Evolutionary conservation across 495 filamentous ascomycete species (phyloP).

Genomic region (Podospora australis): DNA sequence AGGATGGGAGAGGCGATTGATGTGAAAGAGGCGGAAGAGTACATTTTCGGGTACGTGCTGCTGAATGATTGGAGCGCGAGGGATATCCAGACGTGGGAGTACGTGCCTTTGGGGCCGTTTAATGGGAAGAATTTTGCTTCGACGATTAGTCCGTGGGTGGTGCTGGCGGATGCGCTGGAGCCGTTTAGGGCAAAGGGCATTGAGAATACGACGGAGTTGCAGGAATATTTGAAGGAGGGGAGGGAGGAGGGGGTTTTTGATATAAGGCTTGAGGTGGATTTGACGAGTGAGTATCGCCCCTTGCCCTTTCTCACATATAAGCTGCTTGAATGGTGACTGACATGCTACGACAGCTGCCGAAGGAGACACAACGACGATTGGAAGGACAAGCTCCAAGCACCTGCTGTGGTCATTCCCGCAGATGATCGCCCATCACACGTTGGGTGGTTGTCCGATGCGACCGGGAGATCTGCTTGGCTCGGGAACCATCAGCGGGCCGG

Average conservation of each 20-base stretch:
- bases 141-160: slow-evolving; percentile 82
- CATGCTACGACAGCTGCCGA: slow-evolving; percentile 39
- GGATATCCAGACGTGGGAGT: slow-evolving; percentile 90
- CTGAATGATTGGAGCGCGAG: slow-evolving; percentile 94
- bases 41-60: slow-evolving; percentile 80
- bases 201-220: slow-evolving; percentile 26
- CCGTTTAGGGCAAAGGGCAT: slow-evolving; percentile 46
- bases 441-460: slow-evolving; percentile 76
- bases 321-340: neutral
- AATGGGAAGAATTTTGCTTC: slow-evolving; percentile 93
- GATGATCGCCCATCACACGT: slow-evolving; percentile 88
- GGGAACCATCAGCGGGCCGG: slow-evolving; percentile 78
- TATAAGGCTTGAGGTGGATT: slow-evolving; percentile 66
- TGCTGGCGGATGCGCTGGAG: slow-evolving; percentile 76
- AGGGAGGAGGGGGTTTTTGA: slow-evolving; percentile 60
- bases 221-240: slow-evolving; percentile 65
- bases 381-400: slow-evolving; percentile 57
- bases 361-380: slow-evolving; percentile 59
- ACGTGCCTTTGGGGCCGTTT: slow-evolving; percentile 79
- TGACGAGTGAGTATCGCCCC: slow-evolving; percentile 50
- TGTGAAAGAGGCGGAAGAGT: slow-evolving; percentile 59
- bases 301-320: too few relatives aligned
- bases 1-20: slow-evolving; percentile 56
- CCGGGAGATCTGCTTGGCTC: slow-evolving; percentile 82
- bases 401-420: slow-evolving; percentile 90